Evolutionary conservation across 139 green algal genomes (phyloP), one percentile per base, ranked within the genome.

Genomic region (Pseudopediastrum boryanum): DNA sequence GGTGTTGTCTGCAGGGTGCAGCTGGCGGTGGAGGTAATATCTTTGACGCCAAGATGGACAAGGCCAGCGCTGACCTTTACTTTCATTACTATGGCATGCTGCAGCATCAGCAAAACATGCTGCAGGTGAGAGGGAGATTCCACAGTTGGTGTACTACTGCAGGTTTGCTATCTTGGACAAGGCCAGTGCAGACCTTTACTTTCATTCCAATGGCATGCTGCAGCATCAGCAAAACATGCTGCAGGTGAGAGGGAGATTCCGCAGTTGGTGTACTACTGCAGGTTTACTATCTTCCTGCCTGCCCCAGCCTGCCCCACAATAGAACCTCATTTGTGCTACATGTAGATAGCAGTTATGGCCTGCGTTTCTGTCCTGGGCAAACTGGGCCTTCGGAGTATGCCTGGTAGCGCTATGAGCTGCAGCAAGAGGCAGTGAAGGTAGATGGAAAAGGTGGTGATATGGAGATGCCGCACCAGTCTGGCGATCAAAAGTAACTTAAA

Each of bases 91-190:
- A 94, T 44, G 87, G 88, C 52, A 92, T 92, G 88, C 88, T 98
- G 56, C 85, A 92, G 81, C 92, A 98, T 83, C 95, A 98, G 85
- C 95, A 98, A 77, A 93, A 94, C 85, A 94, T 92, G 90, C 87
- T 94, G 21, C 89, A 93, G 84, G 89, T 86, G 46, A 1, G 83
- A 38, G 46, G 48, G 48, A 58, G 21, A n/a, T 58, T 16, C 48
- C 25, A 27, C 29, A 36, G 19, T 25, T 23, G n/a, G 61, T 36
- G 61, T 69, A 42, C 64, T 73, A 42, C 41, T 21, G 64, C 33
- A 52, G n/a, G 29, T 10, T 90, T 36, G 43, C 27, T 0, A 94
- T 93, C 70, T 98, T 87, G 1, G 93, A 97, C 51, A 77, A 84
- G 70, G 84, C 72, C 42, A 90, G 68, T 9, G 84, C 91, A 3